These are phyloP conservation scores for Excoecaria agallocha DNA, from an alignment of 345 rosid genomes.

Conservation along the genomic window DNA sequence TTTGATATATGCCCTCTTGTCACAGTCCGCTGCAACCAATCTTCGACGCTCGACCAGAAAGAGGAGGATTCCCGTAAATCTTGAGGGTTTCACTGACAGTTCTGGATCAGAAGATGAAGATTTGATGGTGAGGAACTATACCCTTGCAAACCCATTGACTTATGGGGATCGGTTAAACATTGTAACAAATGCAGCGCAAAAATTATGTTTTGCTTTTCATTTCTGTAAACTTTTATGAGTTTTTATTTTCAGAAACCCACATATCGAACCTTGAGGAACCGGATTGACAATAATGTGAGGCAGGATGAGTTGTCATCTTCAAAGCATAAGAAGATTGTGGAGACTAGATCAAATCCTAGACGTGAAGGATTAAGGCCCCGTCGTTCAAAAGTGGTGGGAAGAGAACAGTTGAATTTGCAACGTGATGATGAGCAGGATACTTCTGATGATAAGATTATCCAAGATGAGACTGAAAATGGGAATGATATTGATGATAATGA, in stretches of 20 bases:
- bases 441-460: constrained; percentile 73
- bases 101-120: constrained; percentile 96
- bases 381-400: constrained; percentile 53
- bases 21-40: constrained; percentile 68
- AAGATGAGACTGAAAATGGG: constrained; percentile 83
- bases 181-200: neutral
- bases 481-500: constrained; percentile 71
- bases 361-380: constrained; percentile 99
- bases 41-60: constrained; percentile 95
- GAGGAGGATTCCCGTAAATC: constrained; percentile 80
- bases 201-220: neutral
- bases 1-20: constrained; percentile 24
- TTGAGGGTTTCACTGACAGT: constrained; percentile 78
- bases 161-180: constrained; percentile 2
- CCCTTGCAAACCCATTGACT: constrained; percentile 6
- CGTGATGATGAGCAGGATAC: constrained; percentile 66
- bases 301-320: constrained; percentile 59
- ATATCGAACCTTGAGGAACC: constrained; percentile 56
- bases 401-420: constrained; percentile 50
- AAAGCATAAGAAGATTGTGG: constrained; percentile 49
- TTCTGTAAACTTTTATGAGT: constrained; percentile 11
- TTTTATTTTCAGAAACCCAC: constrained; percentile 56
- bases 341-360: constrained; percentile 67
- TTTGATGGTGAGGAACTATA: constrained; percentile 65
- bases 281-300: constrained; percentile 51